A percentile compares a stretch with the other conserved stretches of the same genome.
phyloP scores from a whole-genome alignment of 257 asterid genomes.

The Nicotiana attenuata region DNA sequence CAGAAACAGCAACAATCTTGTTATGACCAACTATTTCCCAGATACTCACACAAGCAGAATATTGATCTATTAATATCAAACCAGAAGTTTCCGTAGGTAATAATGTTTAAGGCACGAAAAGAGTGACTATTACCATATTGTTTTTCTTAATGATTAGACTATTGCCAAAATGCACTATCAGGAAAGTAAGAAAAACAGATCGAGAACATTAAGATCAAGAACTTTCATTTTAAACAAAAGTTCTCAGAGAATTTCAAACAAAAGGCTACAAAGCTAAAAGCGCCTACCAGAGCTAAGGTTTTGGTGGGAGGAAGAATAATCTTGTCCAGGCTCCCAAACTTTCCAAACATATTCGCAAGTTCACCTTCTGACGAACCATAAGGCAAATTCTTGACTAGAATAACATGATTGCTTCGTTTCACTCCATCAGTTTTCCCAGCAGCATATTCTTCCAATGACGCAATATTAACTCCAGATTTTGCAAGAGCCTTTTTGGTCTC shows the following conservation, averaged over 20 bases:
- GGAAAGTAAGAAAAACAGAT: background rate
- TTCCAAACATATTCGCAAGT: conserved; percentile 71
- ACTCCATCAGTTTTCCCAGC: conserved; percentile 65
- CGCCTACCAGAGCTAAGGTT: conserved; percentile 83
- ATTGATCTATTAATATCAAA: background rate
- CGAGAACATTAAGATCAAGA: conserved; percentile 6
- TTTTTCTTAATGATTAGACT: no score
- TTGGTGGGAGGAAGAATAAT: conserved; percentile 78
- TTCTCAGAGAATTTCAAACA: background rate
- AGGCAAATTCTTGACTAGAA: conserved; percentile 88
- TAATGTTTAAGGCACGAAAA: background rate
- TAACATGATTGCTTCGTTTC: conserved; percentile 91
- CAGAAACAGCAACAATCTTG: conserved; percentile 7
- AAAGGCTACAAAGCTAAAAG: conserved; percentile 2
- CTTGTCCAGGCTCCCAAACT: conserved; percentile 83
- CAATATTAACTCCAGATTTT: conserved; percentile 71
- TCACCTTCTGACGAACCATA: conserved; percentile 83
- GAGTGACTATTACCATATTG: background rate
- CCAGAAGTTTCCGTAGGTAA: background rate
- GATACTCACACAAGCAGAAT: background rate
- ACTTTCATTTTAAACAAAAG: background rate
- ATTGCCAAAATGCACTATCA: no score
- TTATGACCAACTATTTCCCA: background rate
- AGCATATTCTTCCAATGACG: conserved; percentile 71
- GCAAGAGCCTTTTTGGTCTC: conserved; percentile 89